These are phyloP conservation scores for Fusarium armeniacum DNA, from an alignment of 2,329 filamentous ascomycete genomes.

Conservation along the genomic window DNA sequence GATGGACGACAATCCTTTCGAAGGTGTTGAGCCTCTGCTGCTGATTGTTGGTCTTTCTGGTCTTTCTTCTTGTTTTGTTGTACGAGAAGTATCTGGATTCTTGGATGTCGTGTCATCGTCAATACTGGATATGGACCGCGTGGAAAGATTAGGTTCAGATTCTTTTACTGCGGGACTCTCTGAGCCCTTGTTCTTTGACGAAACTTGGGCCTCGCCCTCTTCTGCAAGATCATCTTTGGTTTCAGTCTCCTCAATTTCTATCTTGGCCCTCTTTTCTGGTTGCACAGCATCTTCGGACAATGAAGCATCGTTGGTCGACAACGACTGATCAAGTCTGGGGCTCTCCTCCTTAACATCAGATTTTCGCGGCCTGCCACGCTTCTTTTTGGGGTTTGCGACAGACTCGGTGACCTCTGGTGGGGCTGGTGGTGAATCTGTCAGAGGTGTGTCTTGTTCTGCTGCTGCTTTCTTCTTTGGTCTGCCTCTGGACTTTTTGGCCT, in stretches of 20 bases:
- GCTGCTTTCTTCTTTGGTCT: constrained; percentile 52
- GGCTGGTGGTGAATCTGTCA: constrained; percentile 18
- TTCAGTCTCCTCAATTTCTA: constrained; percentile 9
- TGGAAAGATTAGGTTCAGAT: constrained; percentile 12
- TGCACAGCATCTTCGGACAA: constrained; percentile 18
- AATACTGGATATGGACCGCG: constrained; percentile 1
- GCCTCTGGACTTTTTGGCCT: constrained; percentile 52
- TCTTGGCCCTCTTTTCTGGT: constrained; percentile 14
- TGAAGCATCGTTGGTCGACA: constrained; percentile 11
- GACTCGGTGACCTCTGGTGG: constrained; percentile 23
- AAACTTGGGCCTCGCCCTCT: not conserved
- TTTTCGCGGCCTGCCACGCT: constrained; percentile 61
- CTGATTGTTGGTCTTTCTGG: constrained; percentile 5
- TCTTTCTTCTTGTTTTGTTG: constrained; percentile 20
- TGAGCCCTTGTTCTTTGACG: not conserved
- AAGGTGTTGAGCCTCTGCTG: constrained; percentile 26
- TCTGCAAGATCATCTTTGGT: constrained; percentile 13
- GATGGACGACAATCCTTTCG: constrained; percentile 41
- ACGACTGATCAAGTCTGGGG: constrained; percentile 8
- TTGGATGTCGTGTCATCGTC: constrained; percentile 19
- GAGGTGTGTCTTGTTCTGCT: constrained; percentile 21
- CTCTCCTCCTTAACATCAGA: constrained; percentile 34
- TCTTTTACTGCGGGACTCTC: constrained; percentile 31
- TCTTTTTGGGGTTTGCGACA: constrained; percentile 51
- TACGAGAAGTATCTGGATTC: not conserved